Evolutionary conservation across 164 flowering plant species (phyloP).

Genomic region (Nymphaea thermarum): DNA sequence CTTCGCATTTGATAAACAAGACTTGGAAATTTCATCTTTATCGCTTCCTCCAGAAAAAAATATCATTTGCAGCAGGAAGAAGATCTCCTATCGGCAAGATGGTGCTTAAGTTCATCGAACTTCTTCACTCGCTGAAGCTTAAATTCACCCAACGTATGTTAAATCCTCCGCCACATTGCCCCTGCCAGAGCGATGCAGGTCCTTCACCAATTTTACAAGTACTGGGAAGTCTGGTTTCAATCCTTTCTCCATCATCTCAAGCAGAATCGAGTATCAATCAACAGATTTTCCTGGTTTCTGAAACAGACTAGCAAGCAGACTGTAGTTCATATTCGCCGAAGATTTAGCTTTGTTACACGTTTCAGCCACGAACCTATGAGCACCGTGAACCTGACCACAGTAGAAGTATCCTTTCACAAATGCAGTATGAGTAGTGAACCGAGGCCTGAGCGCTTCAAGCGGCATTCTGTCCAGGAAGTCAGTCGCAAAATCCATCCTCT

Average conservation of each 20-base stretch:
- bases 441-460: constrained; percentile 34
- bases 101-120: too few species aligned
- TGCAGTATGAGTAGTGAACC: constrained; percentile 42
- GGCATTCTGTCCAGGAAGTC: constrained; percentile 33
- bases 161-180: constrained; percentile 26
- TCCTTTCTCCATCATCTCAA: constrained; percentile 53
- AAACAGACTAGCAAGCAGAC: constrained; percentile 51
- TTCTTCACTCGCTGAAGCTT: too few species aligned
- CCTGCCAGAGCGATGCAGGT: constrained; percentile 19
- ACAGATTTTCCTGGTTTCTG: constrained; percentile 20
- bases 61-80: too few species aligned
- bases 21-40: too few species aligned
- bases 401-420: constrained; percentile 39
- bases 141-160: background rate
- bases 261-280: constrained; percentile 32
- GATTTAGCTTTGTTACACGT: constrained; percentile 14
- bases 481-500: constrained; percentile 30
- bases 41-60: too few species aligned
- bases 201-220: constrained; percentile 24
- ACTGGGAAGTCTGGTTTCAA: constrained; percentile 38
- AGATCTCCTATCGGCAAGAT: too few species aligned
- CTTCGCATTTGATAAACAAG: too few species aligned
- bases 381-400: constrained; percentile 24
- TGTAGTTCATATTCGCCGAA: constrained; percentile 30
- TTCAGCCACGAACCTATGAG: constrained; percentile 32